Evolutionary conservation across 805 yeast genomes (phyloP), one percentile per base, ranked within the genome.

Genomic region (Barnettozyma salicaria): DNA sequence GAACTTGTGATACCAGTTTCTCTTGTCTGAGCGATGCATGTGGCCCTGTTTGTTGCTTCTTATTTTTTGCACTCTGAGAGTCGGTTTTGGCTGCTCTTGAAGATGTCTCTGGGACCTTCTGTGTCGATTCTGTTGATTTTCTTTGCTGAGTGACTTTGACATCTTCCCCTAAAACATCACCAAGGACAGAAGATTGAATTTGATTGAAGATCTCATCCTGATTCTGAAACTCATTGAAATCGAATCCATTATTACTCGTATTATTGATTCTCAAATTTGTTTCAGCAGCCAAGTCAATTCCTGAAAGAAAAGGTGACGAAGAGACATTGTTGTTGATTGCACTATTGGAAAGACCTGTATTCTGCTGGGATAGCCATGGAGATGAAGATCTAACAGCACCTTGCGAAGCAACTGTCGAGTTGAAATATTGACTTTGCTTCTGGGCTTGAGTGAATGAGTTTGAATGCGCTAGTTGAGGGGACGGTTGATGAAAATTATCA

Each of bases 171-270:
- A 68, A 58, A 26, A 69, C 65, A 25, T 60, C 67, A 26, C 63
- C 61, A 14, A 69, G 61, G 18, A 67, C 71, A 4, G 65, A 61
- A 16, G 60, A 52, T 23, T 64, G 68, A 27, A 68, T 50, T 18
- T 59, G 60, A 28, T 55, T 59, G 34, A 69, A 59, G n/a, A 64
- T 55, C 12, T 55, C 55, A 22, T 53, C 55, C n/a, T n/a, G n/a
- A n/a, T n/a, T n/a, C n/a, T n/a, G n/a, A n/a, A n/a, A n/a, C n/a
- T n/a, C n/a, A n/a, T n/a, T n/a, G n/a, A n/a, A n/a, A 20, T 50
- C 48, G 12, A 31, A 37, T 4, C 32, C 22, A n/a, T 28, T 8
- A 18, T n/a, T n/a, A n/a, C n/a, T n/a, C n/a, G n/a, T n/a, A n/a
- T n/a, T n/a, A n/a, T n/a, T n/a, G n/a, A n/a, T n/a, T n/a, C n/a